Evolutionary conservation across 2,329 filamentous ascomycete species (phyloP), one percentile per base, ranked within the genome.

Genomic region (Orbilia blumenaviensis): DNA sequence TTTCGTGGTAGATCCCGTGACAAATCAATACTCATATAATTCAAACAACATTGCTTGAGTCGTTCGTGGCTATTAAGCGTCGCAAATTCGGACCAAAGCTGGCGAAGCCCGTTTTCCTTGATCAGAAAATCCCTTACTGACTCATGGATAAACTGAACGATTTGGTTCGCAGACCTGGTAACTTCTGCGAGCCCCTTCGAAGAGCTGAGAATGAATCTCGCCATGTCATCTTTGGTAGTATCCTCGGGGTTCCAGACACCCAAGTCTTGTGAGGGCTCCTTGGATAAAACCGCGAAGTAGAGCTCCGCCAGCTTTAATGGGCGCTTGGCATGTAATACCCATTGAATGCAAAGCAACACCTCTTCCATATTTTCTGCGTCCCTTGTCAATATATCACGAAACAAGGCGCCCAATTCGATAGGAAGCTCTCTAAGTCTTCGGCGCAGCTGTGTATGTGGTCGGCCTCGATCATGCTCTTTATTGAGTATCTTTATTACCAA

Each of bases 141-240:
- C 77, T 87, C 85, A 41, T 87, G 86, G 3, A 87, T 87, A 78
- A 87, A 88, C 69, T 88, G 86, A 0, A 87, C 84, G 0, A 78
- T 84, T 0, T 79, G 78, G 0, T 23, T 1, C 10, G 81, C 78
- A 0, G 80, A 78, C 12, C 79, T 82, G 0, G 83, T 84, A 0
- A 84, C 75, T 64, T 87, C 86, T 0, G 83, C 84, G 7, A 88
- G 81, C 0, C 87, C 87, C 78, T 88, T 88, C 0, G 87, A 88
- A 0, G 81, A 84, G 34, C 80, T 81, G 0, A 84, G 79, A 0
- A 88, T 81, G 25, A 82, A 85, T 1, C 68, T 79, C 0, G 78
- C 54, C 54, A 85, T 83, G 0, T 66, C 72, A 0, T 80, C 68
- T 2, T 73, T 42, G 0, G 78, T 71, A 0, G 71, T 63, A 0